Evolutionary conservation across 345 rosid species (phyloP), one percentile per base, ranked within the genome.

Genomic region (Linum tenue): DNA sequence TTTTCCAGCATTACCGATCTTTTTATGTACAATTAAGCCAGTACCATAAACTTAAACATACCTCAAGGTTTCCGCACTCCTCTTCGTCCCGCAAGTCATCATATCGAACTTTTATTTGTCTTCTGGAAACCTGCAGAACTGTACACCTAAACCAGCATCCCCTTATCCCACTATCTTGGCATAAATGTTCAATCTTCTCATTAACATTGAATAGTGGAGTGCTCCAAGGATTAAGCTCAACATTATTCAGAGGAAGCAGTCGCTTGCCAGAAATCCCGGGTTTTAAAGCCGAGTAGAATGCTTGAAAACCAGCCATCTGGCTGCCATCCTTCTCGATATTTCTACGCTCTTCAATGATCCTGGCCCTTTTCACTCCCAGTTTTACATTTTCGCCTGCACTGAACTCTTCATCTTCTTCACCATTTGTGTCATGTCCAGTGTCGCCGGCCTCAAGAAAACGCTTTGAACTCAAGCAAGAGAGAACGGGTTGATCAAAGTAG

Each of bases 81-180:
- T 88, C 92, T 63, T 84, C 99, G 64, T 90, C 97, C 76, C 71
- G 82, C 73, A 94, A 63, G 77, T 92, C 98, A 79, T 86, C 89
- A 78, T 90, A 94, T 69, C 71, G 84, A 37, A 94, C 96, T 73
- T 84, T 94, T 67, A 94, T 82, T 69, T 77, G 86, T 69, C 80
- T 94, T 60, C 78, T 74, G 60, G 86, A 80, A 60, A 84, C 73
- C 71, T 84, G 83, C 73, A 94, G 65, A 76, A 90, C 75, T 16
- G 88, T 85, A 78, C 97, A 88, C 78, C 88, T 83, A 77, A 94
- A 94, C 99, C 97, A 90, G 80, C 99, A 90, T 57, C 99, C 99
- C 77, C 95, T 83, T 69, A 94, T 78, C 50, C 99, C 99, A 64
- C 99, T 94, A 77, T 94, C 99, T 82, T 86, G 99, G 84, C 96